phyloP scores from a whole-genome alignment of 352 stramenopile species.

The Thalassiosira exigua region DNA sequence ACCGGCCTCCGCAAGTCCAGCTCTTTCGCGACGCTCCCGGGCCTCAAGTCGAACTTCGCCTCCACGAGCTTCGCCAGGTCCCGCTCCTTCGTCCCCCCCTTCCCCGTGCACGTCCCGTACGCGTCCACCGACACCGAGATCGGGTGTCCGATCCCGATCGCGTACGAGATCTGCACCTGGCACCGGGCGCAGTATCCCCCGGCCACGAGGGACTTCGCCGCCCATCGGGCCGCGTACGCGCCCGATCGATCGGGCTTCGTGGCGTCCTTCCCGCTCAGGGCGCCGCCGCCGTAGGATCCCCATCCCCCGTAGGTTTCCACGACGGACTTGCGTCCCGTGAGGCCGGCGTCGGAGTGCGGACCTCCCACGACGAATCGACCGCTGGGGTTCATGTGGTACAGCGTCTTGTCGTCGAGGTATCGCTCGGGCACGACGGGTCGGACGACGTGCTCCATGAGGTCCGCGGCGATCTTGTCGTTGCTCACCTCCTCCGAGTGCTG shows the following conservation, averaged over 20 bases:
- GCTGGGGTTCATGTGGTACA: conserved; percentile 96
- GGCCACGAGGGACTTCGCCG: conserved; percentile 97
- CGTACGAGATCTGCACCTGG: conserved; percentile 98
- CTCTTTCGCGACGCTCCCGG: conserved; percentile 95
- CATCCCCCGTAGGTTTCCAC: conserved; percentile 99
- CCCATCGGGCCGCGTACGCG: conserved; percentile 97
- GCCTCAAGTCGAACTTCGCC: conserved; percentile 96
- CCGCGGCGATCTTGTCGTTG: conserved; percentile 73
- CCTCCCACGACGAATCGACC: conserved; percentile 95
- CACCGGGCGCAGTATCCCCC: conserved; percentile 93
- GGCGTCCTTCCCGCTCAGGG: conserved; percentile 99
- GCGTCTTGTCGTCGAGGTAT: conserved; percentile 75
- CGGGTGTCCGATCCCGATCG: conserved; percentile 97
- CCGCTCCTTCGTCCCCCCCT: conserved; percentile 80
- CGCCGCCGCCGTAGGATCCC: conserved; percentile 97
- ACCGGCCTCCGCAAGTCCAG: conserved; percentile 95
- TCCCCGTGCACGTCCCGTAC: conserved; percentile 93
- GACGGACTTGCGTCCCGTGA: conserved; percentile 99
- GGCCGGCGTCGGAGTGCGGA: conserved; percentile 96
- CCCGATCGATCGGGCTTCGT: conserved; percentile 98
- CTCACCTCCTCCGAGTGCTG: conserved; percentile 93
- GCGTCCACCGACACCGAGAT: conserved; percentile 98
- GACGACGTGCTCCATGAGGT: conserved; percentile 70
- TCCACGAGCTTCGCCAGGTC: conserved; percentile 95
- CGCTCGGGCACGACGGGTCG: conserved; percentile 79